A percentile compares a stretch with the other conserved stretches of the same genome.
phyloP scores from a whole-genome alignment of 2,329 filamentous ascomycete genomes.

The Colletotrichum chrysophilum region DNA sequence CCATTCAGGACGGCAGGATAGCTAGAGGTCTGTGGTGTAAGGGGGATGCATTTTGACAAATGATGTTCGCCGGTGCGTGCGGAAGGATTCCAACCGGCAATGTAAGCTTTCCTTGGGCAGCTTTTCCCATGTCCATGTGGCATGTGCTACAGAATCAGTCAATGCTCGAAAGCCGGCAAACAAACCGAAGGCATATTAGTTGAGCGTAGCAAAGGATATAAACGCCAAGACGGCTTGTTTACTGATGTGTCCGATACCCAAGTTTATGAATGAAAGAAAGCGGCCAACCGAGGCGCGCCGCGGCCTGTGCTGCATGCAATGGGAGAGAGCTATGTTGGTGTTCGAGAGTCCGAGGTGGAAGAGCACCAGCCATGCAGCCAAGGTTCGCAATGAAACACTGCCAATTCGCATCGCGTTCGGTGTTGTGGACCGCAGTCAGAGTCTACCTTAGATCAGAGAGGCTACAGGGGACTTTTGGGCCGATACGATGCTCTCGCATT shows the following conservation, averaged over 20 bases:
- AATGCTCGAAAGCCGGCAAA: neutral
- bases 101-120: neutral
- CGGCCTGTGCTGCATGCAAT: neutral
- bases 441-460: neutral
- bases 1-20: neutral
- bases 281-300: neutral
- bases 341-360: neutral
- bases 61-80: neutral
- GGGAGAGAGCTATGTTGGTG: neutral
- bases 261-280: neutral
- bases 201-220: neutral
- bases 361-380: neutral
- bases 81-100: neutral
- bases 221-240: neutral
- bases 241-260: neutral
- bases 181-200: neutral
- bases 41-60: neutral
- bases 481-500: neutral
- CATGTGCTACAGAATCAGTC: neutral
- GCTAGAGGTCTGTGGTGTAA: neutral
- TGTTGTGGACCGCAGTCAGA: neutral
- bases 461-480: neutral
- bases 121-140: neutral
- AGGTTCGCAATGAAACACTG: neutral
- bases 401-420: neutral